Base-by-base conservation (phyloP, 208 protist species). In the Wallacemonas sp. region DNA sequence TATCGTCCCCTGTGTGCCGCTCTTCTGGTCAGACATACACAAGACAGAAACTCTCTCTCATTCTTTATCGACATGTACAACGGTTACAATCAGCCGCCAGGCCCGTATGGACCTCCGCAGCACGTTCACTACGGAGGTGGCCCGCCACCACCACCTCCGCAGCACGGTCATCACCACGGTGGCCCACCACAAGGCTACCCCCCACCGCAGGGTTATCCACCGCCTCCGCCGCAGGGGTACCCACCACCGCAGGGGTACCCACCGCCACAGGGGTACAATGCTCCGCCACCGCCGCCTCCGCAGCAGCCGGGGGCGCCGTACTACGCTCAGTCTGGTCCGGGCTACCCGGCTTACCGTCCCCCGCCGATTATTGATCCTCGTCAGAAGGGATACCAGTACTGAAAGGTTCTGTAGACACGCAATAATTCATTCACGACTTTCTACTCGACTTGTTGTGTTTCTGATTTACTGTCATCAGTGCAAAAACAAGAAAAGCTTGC, bases 311-410 rank as follows among this genome's bases (percentile, higher is more conserved):
- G 64, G 2, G 47, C 57, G 14, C 43, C 47, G 36, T 70, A 67
- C 41, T 77, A 77, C 52, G 65, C 58, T 2, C 4, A 17, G 5
- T 55, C 61, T 48, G 65, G 56, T 21, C 71, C 65, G 2, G 61
- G 62, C 1, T 65, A 72, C 38, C 66, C 62, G 16, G 46, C 48
- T 19, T 41, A 56, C 27, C 19, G 38, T n/a, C 39, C 67, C 4
- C 67, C 66, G 36, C 48, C 55, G 57, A 27, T 63, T 16, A 26
- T 34, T 27, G 60, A 70, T 44, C 60, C 65, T 1, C 58, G 68
- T 14, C 6, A 63, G 32, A 54, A 49, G 12, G 58, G 54, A 19
- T 72, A 65, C 47, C 58, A 36, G 2, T 72, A 72, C 38, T 72
- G 36, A 60, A 19, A 6, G 6, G 36, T 41, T 14, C n/a, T n/a